Base-by-base conservation (phyloP, 2,329 filamentous ascomycete genomes). In the Neurospora crassa region DNA sequence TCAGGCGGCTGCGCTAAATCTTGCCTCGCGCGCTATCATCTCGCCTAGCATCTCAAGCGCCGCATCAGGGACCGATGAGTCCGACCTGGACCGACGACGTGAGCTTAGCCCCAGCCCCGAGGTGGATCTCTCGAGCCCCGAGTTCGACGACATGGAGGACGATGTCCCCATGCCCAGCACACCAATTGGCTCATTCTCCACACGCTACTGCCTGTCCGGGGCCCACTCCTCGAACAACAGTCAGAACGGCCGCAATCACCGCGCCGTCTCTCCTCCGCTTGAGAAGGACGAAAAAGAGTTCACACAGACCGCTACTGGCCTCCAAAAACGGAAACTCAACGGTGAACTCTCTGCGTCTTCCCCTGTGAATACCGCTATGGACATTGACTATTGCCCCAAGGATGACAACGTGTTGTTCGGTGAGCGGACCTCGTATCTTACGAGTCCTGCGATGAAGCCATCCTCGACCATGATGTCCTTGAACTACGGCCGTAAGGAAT, bases 201-300 rank as follows among this genome's bases (percentile, higher is more conserved):
- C 84, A 63, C 82, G 82, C 63, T 79, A 81, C 68, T 80, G 80
- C 75, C 79, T 76, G 71, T 80, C 78, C 72, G 78, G 78, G 71
- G 47, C 70, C 68, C 76, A 76, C 67, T 77, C 77, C 41, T 77
- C 81, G 77, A 70, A 80, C 76, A 70, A 79, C 75, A 74, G 80
- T 76, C 71, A 82, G 73, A 82, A 86, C 69, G 80, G 83, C 68
- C 87, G 90, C 76, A 89, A 88, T 73, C 86, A 89, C 73, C 89
- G 92, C 72, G 91, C 91, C n/a, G 89, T 91, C 34, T 96, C 93
- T 74, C 94, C 95, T 69, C 93, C 94, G 18, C 85, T 98, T 45
- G 95, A 98, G 82, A 93, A 92, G 77, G 95, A 98, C 76, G 95
- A 98, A 84, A 92, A 92, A 78, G 96, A 98, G 81, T 99, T 99